phyloP scores from a whole-genome alignment of 169 alveolate genomes.

The Besnoitia besnoiti region DNA sequence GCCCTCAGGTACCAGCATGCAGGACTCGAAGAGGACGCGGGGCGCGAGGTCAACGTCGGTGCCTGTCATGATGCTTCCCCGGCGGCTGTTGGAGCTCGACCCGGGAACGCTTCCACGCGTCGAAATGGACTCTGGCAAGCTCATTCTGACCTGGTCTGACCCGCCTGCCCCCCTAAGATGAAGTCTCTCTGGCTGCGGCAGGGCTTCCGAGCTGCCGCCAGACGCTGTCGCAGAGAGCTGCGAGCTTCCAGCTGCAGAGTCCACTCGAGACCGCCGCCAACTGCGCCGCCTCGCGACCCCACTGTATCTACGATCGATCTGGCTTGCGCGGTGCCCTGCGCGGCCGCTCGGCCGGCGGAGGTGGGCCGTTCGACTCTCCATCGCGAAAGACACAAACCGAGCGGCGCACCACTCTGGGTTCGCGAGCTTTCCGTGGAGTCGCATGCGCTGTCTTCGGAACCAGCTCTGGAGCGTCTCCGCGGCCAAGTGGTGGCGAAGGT shows the following conservation, averaged over 20 bases:
- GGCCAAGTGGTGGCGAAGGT: constrained; percentile 50
- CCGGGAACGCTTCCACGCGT: background rate
- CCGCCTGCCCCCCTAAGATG: background rate
- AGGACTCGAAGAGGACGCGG: constrained; percentile 16
- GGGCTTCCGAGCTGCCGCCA: background rate
- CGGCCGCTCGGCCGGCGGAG: constrained; percentile 28
- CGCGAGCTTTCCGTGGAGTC: background rate
- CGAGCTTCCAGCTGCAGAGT: background rate
- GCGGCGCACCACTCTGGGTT: constrained; percentile 34
- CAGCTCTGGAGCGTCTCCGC: constrained; percentile 53
- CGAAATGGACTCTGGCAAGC: background rate
- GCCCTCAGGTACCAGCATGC: constrained; percentile 1
- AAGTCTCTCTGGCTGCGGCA: background rate
- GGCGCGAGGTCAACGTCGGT: background rate
- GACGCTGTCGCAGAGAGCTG: background rate
- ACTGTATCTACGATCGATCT: background rate
- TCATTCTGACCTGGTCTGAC: background rate
- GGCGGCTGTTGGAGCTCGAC: background rate
- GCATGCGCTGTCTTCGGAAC: constrained; percentile 38
- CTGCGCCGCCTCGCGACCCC: background rate
- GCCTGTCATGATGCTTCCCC: background rate
- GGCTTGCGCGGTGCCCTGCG: background rate
- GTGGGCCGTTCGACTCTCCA: background rate
- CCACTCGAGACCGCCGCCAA: background rate
- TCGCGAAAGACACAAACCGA: background rate